phyloP scores from a whole-genome alignment of 192 early-diverging fungal species.

The Coemansia biformis region DNA sequence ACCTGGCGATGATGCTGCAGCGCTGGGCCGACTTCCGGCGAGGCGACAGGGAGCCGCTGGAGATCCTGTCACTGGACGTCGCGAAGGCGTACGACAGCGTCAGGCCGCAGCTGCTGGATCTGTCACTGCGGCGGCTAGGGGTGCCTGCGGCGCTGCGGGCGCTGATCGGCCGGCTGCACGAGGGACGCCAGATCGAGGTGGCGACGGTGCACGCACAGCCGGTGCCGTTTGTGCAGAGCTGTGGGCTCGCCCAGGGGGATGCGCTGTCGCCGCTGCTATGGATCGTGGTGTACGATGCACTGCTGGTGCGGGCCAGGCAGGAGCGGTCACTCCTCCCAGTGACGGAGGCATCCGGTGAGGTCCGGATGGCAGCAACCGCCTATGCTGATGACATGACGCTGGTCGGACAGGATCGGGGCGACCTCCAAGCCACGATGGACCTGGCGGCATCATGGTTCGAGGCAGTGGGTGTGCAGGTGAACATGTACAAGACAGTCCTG shows the following conservation, averaged over 20 bases:
- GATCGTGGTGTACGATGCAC: conserved; percentile 7
- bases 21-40: neutral
- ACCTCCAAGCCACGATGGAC: conserved; percentile 3
- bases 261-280: conserved; percentile 12
- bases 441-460: neutral
- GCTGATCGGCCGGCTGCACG: conserved; percentile 2
- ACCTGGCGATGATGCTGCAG: conserved; percentile 5
- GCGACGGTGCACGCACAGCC: neutral
- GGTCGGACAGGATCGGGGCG: neutral
- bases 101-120: neutral
- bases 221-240: conserved; percentile 3
- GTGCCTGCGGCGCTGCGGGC: neutral
- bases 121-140: neutral
- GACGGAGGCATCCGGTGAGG: neutral
- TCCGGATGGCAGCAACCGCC: neutral
- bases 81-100: conserved; percentile 18
- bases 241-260: conserved; percentile 7
- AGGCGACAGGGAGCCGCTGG: neutral
- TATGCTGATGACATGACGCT: conserved; percentile 12
- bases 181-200: neutral
- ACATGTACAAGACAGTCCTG: conserved; percentile 2
- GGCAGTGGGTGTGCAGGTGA: neutral
- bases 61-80: conserved; percentile 8
- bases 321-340: neutral
- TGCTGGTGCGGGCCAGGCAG: neutral